Percentiles rank a stretch among this genome's conserved stretches.
Evolutionary conservation across 352 stramenopile genomes (phyloP).

Genomic region (Phytophthora aleatoria): DNA sequence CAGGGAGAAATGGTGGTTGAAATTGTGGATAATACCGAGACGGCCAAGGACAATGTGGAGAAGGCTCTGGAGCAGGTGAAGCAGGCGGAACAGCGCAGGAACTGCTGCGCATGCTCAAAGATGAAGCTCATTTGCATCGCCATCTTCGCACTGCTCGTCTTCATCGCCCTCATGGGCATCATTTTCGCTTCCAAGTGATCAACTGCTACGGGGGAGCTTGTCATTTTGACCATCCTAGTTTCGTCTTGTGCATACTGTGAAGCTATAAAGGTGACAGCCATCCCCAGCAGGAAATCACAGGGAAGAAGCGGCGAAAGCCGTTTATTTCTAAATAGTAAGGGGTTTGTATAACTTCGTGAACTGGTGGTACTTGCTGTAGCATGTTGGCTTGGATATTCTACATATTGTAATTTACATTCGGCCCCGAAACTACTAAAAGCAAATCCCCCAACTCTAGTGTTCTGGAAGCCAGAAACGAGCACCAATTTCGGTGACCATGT

Average conservation of each 20-base stretch:
- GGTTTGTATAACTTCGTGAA: constrained; percentile 17
- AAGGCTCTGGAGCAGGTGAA: constrained; percentile 73
- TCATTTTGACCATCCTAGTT: constrained; percentile 3
- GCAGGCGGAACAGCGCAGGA: constrained; percentile 67
- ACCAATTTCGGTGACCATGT: constrained; percentile 50
- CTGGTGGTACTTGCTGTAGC: too few relatives aligned
- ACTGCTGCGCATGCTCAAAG: constrained; percentile 73
- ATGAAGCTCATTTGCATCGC: constrained; percentile 75
- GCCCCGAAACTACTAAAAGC: not conserved
- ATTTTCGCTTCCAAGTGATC: constrained; percentile 43
- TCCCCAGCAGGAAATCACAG: constrained; percentile 15
- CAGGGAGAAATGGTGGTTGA: constrained; percentile 84
- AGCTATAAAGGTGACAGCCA: constrained; percentile 8
- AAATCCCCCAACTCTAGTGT: constrained; percentile 7
- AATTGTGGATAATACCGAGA: constrained; percentile 82
- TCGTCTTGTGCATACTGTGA: constrained; percentile 19
- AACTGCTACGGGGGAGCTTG: constrained; percentile 1
- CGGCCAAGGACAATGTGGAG: constrained; percentile 75
- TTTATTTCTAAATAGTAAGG: constrained; percentile 36
- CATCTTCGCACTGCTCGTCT: constrained; percentile 55
- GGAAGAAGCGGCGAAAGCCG: constrained; percentile 14
- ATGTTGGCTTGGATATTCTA: not conserved
- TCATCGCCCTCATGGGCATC: constrained; percentile 64
- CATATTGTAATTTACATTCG: not conserved
- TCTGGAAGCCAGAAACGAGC: constrained; percentile 21